Evolutionary conservation across 2,329 filamentous ascomycete genomes (phyloP).

Genomic region (Nemania sp.): DNA sequence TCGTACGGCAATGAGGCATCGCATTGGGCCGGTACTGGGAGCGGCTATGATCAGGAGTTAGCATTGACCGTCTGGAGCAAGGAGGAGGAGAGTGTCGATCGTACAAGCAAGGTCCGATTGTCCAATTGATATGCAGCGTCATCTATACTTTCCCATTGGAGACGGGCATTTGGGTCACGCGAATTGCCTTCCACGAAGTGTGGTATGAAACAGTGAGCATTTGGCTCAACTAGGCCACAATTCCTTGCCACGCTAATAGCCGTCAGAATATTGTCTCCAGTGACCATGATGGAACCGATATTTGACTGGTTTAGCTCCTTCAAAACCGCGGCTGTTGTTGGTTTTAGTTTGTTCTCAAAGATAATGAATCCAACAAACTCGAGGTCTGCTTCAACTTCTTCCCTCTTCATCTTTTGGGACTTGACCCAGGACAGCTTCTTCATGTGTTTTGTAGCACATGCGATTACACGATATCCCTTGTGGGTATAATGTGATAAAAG

Average conservation of each 20-base stretch:
- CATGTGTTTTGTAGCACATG: conserved; percentile 87
- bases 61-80: not conserved
- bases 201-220: conserved; percentile 89
- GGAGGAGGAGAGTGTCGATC: conserved; percentile 22
- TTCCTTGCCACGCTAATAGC: conserved; percentile 95
- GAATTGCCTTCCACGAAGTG: conserved; percentile 80
- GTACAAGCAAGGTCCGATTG: conserved; percentile 72
- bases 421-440: conserved; percentile 91
- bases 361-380: conserved; percentile 96
- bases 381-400: conserved; percentile 80
- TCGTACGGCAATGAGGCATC: conserved; percentile 88
- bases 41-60: conserved; percentile 56
- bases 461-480: conserved; percentile 94
- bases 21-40: conserved; percentile 68
- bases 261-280: conserved; percentile 95
- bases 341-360: conserved; percentile 98
- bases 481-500: conserved; percentile 90
- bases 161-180: conserved; percentile 70
- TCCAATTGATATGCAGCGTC: conserved; percentile 79
- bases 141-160: conserved; percentile 96
- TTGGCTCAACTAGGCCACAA: conserved; percentile 78
- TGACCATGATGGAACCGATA: conserved; percentile 94
- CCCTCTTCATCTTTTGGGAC: conserved; percentile 88
- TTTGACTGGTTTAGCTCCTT: conserved; percentile 80
- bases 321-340: conserved; percentile 79